These are phyloP conservation scores for Calocera viscosa DNA, from an alignment of 768 basidiomycete species.

Conservation along the genomic window DNA sequence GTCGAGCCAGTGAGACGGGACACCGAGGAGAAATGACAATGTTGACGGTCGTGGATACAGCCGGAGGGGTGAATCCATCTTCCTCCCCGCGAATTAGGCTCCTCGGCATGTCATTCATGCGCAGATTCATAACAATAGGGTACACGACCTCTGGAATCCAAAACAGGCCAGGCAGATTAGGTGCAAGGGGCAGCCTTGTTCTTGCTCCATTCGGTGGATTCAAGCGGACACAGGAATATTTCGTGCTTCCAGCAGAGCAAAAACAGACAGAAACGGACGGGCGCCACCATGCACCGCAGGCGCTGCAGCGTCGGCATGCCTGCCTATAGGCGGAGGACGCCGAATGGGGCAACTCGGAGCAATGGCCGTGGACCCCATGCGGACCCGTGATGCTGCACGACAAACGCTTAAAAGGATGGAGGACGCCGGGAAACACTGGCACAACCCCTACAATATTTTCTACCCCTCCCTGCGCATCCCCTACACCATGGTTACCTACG, in stretches of 20 bases:
- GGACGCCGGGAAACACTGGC: not conserved
- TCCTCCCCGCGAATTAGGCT: not conserved
- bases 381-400: not conserved
- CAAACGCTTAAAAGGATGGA: slow-evolving; percentile 5
- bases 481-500: slow-evolving; percentile 37
- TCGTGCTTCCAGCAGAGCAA: not conserved
- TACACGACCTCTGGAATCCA: not conserved
- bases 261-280: not conserved
- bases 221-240: not conserved
- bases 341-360: slow-evolving; percentile 4
- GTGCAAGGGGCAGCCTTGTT: not conserved
- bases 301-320: too few species aligned
- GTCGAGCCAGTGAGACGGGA: not conserved
- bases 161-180: not conserved
- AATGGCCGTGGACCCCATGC: not conserved
- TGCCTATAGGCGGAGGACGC: not conserved
- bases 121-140: not conserved
- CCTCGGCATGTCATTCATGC: not conserved
- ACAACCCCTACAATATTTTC: not conserved
- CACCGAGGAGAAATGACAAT: not conserved
- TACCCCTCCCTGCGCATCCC: slow-evolving; percentile 14
- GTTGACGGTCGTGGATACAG: too few species aligned
- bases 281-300: not conserved
- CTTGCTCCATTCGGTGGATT: not conserved
- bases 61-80: too few species aligned